Evolutionary conservation across 2,329 filamentous ascomycete species (phyloP), one percentile per base, ranked within the genome.

Genomic region (Microsporum canis): DNA sequence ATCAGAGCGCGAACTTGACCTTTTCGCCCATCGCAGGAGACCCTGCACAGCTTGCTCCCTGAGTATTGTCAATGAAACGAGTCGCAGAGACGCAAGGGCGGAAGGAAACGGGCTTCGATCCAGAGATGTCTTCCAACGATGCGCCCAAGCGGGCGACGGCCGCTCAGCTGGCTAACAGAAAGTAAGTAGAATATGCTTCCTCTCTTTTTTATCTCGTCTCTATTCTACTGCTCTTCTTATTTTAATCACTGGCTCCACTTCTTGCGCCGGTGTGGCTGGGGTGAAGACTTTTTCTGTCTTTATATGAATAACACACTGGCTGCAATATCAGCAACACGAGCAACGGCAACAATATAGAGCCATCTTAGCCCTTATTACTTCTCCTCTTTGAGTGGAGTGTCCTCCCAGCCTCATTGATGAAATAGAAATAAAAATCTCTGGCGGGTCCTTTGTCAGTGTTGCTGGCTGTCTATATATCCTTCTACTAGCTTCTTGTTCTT

Each of bases 131-230:
- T 57, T 73, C 72, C 36, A 74, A 73, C 55, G 79, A 81, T 1
- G 72, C 74, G 65, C 76, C 77, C 31, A 74, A 77, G 66, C 76
- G 75, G 70, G 80, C 80, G 38, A 82, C 79, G 33, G 80, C 80
- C 43, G 79, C 80, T 43, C 80, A 82, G 71, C 58, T 82, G 71
- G 80, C 80, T 36, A 72, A 70, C 63, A 77, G 80, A 73, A 82
- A 78, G 80, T 82, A 74, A 77, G 80, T 82, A 33, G n/a, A 43
- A 29, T 23, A 27, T 58, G 31, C 38, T 23, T 34, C 47, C 5
- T 43, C 10, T 36, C 8, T 5, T 33, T 57, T 6, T 27, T 45
- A 58, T 53, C 31, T 33, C 41, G 43, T 27, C 33, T 62, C 36
- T 23, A 29, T 31, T 58, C 38, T 34, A 39, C 27, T 29, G 3